These are phyloP conservation scores for Gremmenia infestans DNA, from an alignment of 2,329 filamentous ascomycete genomes.

Conservation along the genomic window DNA sequence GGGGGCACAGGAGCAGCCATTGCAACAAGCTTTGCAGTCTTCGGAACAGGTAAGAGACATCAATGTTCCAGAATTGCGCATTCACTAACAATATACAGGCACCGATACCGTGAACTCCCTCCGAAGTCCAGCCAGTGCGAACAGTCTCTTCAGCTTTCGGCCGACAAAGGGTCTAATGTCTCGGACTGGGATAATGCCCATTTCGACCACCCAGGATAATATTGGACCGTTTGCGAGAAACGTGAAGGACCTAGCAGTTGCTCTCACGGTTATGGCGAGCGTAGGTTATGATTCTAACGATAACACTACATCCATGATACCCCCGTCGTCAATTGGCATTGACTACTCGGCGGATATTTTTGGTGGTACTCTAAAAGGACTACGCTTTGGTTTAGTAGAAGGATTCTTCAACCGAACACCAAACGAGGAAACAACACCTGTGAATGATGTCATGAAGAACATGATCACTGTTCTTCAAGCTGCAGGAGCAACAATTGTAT, in stretches of 20 bases:
- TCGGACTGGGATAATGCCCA: conserved; percentile 47
- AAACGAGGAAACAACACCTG: conserved; percentile 49
- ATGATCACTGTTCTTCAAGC: conserved; percentile 41
- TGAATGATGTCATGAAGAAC: conserved; percentile 48
- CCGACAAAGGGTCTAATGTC: conserved; percentile 51
- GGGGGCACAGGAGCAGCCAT: conserved; percentile 59
- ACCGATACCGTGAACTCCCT: conserved; percentile 60
- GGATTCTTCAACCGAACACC: conserved; percentile 53
- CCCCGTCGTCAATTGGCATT: conserved; percentile 34
- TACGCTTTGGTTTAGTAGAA: conserved; percentile 37
- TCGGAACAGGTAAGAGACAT: conserved; percentile 43
- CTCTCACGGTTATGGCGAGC: conserved; percentile 48
- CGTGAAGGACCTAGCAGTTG: conserved; percentile 45
- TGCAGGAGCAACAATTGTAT: conserved; percentile 46
- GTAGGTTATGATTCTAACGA: conserved; percentile 46
- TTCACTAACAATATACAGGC: conserved; percentile 7
- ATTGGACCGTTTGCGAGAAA: conserved; percentile 50
- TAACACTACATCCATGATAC: conserved; percentile 47
- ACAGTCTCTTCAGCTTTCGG: conserved; percentile 53
- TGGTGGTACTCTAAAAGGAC: conserved; percentile 32
- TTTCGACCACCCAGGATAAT: conserved; percentile 52
- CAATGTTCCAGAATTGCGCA: neutral
- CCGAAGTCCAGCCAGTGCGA: conserved; percentile 56
- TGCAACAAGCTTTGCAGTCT: conserved; percentile 49
- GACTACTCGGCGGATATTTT: conserved; percentile 41